A percentile compares a stretch with the other conserved stretches of the same genome.
Conservation (phyloP, 2,329 filamentous ascomycete species). For the Gnomoniopsis sp. region DNA sequence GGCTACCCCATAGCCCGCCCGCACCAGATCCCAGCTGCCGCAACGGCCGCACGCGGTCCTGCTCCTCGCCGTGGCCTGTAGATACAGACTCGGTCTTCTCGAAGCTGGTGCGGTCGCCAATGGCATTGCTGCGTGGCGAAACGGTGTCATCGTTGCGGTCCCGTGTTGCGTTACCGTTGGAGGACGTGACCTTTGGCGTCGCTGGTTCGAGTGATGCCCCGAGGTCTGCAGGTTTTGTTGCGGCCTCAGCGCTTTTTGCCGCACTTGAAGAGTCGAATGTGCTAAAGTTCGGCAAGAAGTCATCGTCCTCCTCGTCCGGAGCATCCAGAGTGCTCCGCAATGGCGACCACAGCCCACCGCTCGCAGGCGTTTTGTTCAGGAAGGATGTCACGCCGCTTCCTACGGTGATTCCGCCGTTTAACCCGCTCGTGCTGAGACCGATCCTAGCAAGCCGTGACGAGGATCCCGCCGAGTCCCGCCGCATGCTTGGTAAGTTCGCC, state of each 20-base stretch:
- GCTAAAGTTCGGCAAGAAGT: constrained; percentile 51
- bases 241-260: constrained; percentile 25
- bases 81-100: constrained; percentile 16
- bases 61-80: constrained; percentile 25
- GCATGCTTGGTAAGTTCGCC: constrained; percentile 34
- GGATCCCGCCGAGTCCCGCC: constrained; percentile 26
- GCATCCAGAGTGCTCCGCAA: constrained; percentile 25
- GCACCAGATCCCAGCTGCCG: constrained; percentile 34
- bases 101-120: neutral
- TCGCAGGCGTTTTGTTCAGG: constrained; percentile 14
- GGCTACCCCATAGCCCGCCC: constrained; percentile 44
- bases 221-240: constrained; percentile 16
- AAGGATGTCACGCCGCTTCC: constrained; percentile 37
- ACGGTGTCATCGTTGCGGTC: constrained; percentile 4
- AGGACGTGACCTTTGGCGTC: constrained; percentile 4
- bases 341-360: constrained; percentile 42
- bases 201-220: constrained; percentile 1
- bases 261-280: constrained; percentile 21
- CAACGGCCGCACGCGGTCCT: constrained; percentile 26
- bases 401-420: constrained; percentile 35
- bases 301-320: constrained; percentile 47
- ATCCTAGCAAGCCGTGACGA: constrained; percentile 15
- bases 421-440: constrained; percentile 19
- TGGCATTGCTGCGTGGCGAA: constrained; percentile 13
- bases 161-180: neutral